A percentile compares a stretch with the other conserved stretches of the same genome.
These are phyloP conservation scores for Porcisia deanei DNA, from an alignment of 208 protist genomes.

Conservation along the genomic window DNA sequence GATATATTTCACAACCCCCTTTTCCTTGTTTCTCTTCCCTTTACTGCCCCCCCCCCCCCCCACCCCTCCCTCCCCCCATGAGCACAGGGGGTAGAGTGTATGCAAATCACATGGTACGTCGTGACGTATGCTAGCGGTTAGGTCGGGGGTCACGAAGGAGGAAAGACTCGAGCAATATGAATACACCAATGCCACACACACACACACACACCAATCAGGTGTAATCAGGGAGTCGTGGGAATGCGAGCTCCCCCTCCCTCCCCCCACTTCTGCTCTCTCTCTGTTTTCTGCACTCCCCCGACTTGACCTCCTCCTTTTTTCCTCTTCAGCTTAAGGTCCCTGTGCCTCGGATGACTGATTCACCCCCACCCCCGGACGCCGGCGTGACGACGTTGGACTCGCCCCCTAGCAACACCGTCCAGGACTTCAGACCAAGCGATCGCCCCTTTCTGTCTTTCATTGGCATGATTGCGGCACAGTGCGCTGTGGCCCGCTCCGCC, in stretches of 20 bases:
- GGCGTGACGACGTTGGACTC: background rate
- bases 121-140: background rate
- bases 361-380: background rate
- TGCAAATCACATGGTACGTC: background rate
- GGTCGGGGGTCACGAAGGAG: background rate
- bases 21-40: too few species aligned
- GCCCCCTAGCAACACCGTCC: background rate
- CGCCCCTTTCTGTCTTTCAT: constrained; percentile 44
- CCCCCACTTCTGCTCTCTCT: background rate
- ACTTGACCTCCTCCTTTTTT: background rate
- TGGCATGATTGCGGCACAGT: constrained; percentile 34
- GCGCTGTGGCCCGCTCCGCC: constrained; percentile 21
- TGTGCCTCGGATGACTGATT: background rate
- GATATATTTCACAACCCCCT: too few species aligned
- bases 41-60: too few species aligned
- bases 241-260: too few species aligned
- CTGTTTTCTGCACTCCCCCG: too few species aligned
- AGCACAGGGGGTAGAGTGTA: background rate
- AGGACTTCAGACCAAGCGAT: constrained; percentile 27
- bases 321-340: background rate
- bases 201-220: background rate
- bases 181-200: background rate
- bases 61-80: background rate
- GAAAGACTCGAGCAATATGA: background rate
- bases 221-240: background rate